Evolutionary conservation across 2,329 filamentous ascomycete genomes (phyloP), one percentile per base, ranked within the genome.

Genomic region (Monosporascus sp.): DNA sequence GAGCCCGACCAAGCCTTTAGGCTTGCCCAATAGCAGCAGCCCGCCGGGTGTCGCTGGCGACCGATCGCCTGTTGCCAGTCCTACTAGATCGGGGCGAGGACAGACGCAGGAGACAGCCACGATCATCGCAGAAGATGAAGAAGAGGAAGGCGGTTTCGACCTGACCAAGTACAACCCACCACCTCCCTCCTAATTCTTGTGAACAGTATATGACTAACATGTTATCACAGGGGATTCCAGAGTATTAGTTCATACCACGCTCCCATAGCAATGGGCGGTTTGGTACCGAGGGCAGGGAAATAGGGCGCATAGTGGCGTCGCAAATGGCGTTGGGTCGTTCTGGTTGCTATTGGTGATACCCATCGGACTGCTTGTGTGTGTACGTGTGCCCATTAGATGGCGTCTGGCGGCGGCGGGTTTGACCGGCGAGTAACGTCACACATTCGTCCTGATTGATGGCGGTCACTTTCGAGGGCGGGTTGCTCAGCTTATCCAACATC

Each of bases 171-270:
- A 72, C 58, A 75, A 7, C 22, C 8, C 20, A 6, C 62, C 47
- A 72, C 58, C 75, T 6, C 14, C 8, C 11, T 14, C 62, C 47
- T n/a, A n/a, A 27, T 35, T 9, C 27, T 37, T n/a, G 2, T 27
- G 47, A 37, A 3, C 18, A 25, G 31, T 31, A 22, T 38, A 49
- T 25, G 4, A 44, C 27, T 35, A 35, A 47, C 22, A 27, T 8
- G 2, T 41, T 9, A 31, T 18, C 52, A 39, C 52, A 83, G 81
- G 70, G 83, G 83, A 0, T 86, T 86, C 60, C 83, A 85, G 65
- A 85, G 79, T 57, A 86, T 86, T 49, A 80, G 81, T 31, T 77
- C 81, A 1, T 86, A 82, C 56, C 83, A 86, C 58, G 79, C 81
- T 7, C 51, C 58, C 17, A 55, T 55, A 47, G 51, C 48, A 17